Conservation (phyloP, 257 asterid genomes). For the Nicotiana sylvestris region DNA sequence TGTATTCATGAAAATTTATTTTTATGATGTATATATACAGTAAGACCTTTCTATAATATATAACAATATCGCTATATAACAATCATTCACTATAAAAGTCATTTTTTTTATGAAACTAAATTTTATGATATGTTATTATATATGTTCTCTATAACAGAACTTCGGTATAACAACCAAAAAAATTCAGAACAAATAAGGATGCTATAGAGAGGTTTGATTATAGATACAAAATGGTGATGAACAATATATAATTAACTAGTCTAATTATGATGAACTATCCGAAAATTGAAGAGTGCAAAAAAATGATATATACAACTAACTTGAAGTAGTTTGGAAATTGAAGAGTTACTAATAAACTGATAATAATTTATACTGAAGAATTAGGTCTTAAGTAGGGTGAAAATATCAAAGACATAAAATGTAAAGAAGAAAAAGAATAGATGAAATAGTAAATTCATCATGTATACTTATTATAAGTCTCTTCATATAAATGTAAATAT, state of each 20-base stretch:
- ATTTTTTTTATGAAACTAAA: too few species aligned
- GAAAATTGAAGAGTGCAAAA: background rate
- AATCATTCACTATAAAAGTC: too few species aligned
- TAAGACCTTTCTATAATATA: too few species aligned
- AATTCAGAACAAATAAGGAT: too few species aligned
- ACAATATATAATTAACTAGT: background rate
- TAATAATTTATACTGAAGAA: background rate
- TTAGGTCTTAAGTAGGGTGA: background rate
- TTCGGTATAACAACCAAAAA: fast-evolving
- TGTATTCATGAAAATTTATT: background rate
- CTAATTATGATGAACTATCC: background rate
- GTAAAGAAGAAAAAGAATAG: background rate
- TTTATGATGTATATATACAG: too few species aligned
- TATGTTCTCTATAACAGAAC: too few species aligned
- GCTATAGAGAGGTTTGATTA: too few species aligned
- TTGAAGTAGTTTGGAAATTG: background rate
- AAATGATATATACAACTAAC: background rate
- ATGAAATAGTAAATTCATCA: background rate
- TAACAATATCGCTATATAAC: too few species aligned
- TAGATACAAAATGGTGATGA: background rate
- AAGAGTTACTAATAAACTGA: background rate
- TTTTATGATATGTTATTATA: too few species aligned
- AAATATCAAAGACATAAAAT: background rate
- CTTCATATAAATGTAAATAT: background rate
- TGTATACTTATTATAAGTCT: background rate